Base-by-base conservation (phyloP, 23 red algal genomes). In the Chondrus crispus region DNA sequence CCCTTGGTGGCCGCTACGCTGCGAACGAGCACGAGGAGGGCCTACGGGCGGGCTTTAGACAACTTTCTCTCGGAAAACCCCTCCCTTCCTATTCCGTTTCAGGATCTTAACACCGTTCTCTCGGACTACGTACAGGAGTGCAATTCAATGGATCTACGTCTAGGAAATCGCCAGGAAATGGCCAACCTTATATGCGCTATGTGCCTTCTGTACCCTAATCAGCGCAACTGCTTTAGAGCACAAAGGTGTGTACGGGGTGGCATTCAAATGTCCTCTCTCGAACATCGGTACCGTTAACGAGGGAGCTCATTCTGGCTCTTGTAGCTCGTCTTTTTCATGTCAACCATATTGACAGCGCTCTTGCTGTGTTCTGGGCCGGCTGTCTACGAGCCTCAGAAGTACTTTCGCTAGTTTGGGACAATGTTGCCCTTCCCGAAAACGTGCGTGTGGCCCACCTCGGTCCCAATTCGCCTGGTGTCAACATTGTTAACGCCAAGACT, bases 311-410 rank as follows among this genome's bases (percentile, higher is more conserved):
- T 9, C 19, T 52, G 13, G 43, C 48, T 57, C 19, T 82, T 39
- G 4, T 26, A 3, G 47, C 33, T 4, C 0, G 55, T 49, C 2
- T 81, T 30, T 57, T 50, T 14, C 9, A 16, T 54, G 16, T 1
- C 44, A n/a, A n/a, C 6, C 18, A n/a, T 16, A 47, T 48, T 33
- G 43, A 42, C 37, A 48, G 49, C n/a, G 76, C 76, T 12, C 45
- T 81, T 11, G 37, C 1, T 2, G 10, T 81, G 50, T 47, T 53
- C 19, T 81, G 49, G 2, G 2, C 14, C 76, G 50, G 40, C 16
- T 81, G 55, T 54, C 43, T 81, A 48, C 11, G 76, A 46, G 76
- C 76, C 26, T 81, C 76, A 54, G 76, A 81, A 54, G 45, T 81
- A 14, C 45, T 81, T 0, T 29, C 0, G 33, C 0, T 81, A 6